Conservation (phyloP, 257 asterid genomes). For the Nyctanthes arbortristis region DNA sequence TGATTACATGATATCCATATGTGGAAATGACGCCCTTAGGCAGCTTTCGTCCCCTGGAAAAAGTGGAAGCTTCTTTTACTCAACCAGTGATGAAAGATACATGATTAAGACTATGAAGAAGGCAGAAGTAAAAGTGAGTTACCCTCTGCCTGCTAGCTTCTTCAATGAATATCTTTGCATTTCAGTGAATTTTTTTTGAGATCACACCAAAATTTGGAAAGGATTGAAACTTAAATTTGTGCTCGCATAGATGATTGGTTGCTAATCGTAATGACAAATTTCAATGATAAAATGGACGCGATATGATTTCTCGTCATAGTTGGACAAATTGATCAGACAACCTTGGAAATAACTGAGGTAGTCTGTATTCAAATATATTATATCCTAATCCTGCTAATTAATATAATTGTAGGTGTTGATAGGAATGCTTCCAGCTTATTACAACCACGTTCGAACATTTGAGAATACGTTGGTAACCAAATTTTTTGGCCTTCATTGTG, state of each 20-base stretch:
- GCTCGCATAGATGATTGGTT: neutral
- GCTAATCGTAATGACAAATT: neutral
- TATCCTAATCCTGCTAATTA: neutral
- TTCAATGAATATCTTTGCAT: too few species aligned
- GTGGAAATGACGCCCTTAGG: slow-evolving; percentile 36
- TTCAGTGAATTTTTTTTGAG: too few species aligned
- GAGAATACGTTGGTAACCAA: slow-evolving; percentile 46
- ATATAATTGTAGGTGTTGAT: slow-evolving; percentile 33
- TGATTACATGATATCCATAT: slow-evolving; percentile 33
- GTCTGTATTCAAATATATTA: neutral
- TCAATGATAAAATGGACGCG: neutral
- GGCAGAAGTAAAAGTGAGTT: slow-evolving; percentile 37
- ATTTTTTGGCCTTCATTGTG: slow-evolving; percentile 48
- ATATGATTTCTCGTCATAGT: neutral
- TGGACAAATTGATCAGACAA: neutral
- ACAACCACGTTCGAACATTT: slow-evolving; percentile 41
- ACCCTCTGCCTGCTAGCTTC: neutral
- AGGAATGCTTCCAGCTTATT: slow-evolving; percentile 49
- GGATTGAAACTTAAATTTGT: too few species aligned
- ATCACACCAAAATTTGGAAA: too few species aligned
- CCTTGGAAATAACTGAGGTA: neutral
- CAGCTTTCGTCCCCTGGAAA: slow-evolving; percentile 37
- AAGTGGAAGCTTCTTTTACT: slow-evolving; percentile 39
- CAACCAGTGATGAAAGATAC: slow-evolving; percentile 32
- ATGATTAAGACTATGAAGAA: slow-evolving; percentile 38